Percentiles rank a stretch among this genome's conserved stretches.
Conservation (phyloP, 495 filamentous ascomycete species). For the Talaromyces trachyspermus region DNA sequence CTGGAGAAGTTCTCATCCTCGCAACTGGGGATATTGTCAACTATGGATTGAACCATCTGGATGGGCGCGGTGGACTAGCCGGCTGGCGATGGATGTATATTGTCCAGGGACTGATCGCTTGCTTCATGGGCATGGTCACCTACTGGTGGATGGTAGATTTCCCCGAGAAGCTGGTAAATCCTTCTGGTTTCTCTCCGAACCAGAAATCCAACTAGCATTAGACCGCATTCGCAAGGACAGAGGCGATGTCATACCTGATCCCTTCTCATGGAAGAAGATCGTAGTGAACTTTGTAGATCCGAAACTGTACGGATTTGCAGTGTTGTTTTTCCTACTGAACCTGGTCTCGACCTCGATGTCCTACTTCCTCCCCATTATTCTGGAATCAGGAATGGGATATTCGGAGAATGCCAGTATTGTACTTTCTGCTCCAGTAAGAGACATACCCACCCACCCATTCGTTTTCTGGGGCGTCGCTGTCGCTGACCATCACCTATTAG, state of each 20-base stretch:
- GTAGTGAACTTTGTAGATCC: slow-evolving; percentile 54
- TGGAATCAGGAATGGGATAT: slow-evolving; percentile 67
- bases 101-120: slow-evolving; percentile 60
- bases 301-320: slow-evolving; percentile 68
- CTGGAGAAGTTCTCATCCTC: slow-evolving; percentile 57
- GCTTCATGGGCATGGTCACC: slow-evolving; percentile 56
- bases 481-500: slow-evolving; percentile 8
- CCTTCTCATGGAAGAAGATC: slow-evolving; percentile 53
- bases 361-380: slow-evolving; percentile 67
- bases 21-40: slow-evolving; percentile 69
- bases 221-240: slow-evolving; percentile 56
- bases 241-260: slow-evolving; percentile 54
- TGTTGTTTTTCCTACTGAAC: slow-evolving; percentile 68
- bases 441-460: neutral
- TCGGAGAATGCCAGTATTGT: slow-evolving; percentile 57
- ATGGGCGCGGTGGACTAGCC: slow-evolving; percentile 51
- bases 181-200: slow-evolving; percentile 54
- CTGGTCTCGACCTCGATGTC: slow-evolving; percentile 60
- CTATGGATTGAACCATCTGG: slow-evolving; percentile 58
- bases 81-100: slow-evolving; percentile 78
- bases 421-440: slow-evolving; percentile 55
- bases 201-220: slow-evolving; percentile 50
- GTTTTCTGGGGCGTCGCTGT: no score
- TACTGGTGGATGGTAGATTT: slow-evolving; percentile 82
- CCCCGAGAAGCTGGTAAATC: slow-evolving; percentile 58